phyloP scores from a whole-genome alignment of 176 grass and related monocot species.

The Themeda triandra region DNA sequence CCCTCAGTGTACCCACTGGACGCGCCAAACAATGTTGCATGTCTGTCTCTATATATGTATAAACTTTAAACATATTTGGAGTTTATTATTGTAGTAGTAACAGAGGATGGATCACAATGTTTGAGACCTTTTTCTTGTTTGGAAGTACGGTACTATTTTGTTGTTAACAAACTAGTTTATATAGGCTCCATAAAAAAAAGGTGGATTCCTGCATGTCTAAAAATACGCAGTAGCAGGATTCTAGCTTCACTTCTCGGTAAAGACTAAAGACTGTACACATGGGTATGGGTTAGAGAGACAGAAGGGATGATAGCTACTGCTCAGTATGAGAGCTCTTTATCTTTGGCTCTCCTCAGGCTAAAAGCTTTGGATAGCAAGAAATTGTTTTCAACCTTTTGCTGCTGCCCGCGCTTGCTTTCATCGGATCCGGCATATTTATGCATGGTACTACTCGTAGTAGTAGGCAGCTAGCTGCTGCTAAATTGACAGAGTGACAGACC shows the following conservation, averaged over 20 bases:
- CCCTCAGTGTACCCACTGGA: too few species aligned
- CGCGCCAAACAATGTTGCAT: too few species aligned
- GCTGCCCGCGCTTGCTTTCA: slow-evolving; percentile 10
- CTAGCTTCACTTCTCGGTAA: not conserved
- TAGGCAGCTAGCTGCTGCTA: not conserved
- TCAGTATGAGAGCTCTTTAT: not conserved
- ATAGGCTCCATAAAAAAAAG: not conserved
- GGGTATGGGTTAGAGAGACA: not conserved
- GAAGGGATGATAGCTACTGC: slow-evolving; percentile 17
- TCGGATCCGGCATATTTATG: slow-evolving; percentile 29
- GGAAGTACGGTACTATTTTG: not conserved
- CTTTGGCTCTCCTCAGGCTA: slow-evolving; percentile 6
- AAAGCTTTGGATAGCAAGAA: slow-evolving; percentile 12
- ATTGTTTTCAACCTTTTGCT: not conserved
- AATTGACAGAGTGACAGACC: slow-evolving; percentile 2
- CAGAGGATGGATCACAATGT: not conserved
- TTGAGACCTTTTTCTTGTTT: not conserved
- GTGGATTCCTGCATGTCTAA: not conserved
- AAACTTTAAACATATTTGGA: too few species aligned
- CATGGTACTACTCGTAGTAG: not conserved
- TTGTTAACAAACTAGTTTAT: not conserved
- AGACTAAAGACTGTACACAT: not conserved
- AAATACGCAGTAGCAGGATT: not conserved
- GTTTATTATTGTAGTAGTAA: too few species aligned
- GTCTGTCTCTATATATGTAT: too few species aligned